Base-by-base conservation (phyloP, 768 basidiomycete genomes). In the Agrocybe pediades region DNA sequence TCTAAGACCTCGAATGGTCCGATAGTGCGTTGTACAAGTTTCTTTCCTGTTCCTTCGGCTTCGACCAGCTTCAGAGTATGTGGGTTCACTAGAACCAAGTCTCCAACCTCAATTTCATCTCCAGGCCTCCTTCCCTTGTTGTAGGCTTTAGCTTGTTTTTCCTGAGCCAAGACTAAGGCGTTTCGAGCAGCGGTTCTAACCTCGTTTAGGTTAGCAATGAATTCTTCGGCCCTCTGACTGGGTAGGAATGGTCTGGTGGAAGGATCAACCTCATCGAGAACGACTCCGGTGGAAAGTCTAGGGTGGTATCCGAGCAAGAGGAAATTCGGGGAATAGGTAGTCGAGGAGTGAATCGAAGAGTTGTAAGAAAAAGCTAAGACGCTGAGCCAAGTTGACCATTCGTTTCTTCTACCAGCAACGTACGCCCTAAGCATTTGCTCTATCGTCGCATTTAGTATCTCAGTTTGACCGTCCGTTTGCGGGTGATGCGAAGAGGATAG, bases 301-400 rank as follows among this genome's bases (percentile, higher is more conserved):
- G 70, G 68, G 9, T 61, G 23, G 26, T 64, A 73, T 0, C 73
- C 71, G 26, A 67, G 20, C 16, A 73, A 57, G 0, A 71, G 50
- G 41, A 62, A 66, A 33, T 66, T 57, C 0, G 70, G 73, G 0
- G 65, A 42, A 16, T 59, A 46, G 0, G 51, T 51, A 0, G 70
- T 73, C 0, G 68, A 64, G 0, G 61, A 53, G 44, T 68, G 64
- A 0, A 58, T 41, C 2, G n/a, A n/a, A n/a, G n/a, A n/a, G n/a
- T n/a, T n/a, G n/a, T n/a, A n/a, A n/a, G n/a, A n/a, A n/a, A n/a
- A n/a, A n/a, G n/a, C n/a, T n/a, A n/a, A n/a, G n/a, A n/a, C n/a
- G n/a, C n/a, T n/a, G n/a, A n/a, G n/a, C n/a, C n/a, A n/a, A n/a
- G n/a, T n/a, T n/a, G n/a, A n/a, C n/a, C n/a, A n/a, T n/a, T n/a